Percentiles rank a stretch among this genome's conserved stretches.
phyloP scores from a whole-genome alignment of 2,329 filamentous ascomycete species.

The Verticillium nubilum region DNA sequence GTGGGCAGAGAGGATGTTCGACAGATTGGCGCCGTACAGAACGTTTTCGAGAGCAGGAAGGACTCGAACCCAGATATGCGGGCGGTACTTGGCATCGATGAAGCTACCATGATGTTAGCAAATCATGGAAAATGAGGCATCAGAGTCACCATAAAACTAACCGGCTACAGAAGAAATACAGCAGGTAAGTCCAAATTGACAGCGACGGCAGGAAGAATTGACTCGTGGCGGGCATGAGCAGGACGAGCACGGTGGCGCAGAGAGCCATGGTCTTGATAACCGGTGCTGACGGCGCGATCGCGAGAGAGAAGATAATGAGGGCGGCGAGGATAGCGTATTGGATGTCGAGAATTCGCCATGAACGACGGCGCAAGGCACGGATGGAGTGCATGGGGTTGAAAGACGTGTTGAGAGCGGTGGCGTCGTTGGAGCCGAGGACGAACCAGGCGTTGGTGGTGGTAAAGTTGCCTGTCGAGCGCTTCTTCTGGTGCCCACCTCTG shows the following conservation, averaged over 20 bases:
- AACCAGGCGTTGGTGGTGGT: slow-evolving; percentile 3
- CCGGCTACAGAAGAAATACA: slow-evolving; percentile 92
- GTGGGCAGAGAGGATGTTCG: slow-evolving; percentile 90
- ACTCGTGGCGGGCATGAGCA: slow-evolving; percentile 77
- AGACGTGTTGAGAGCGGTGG: slow-evolving; percentile 74
- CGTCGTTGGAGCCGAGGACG: slow-evolving; percentile 43
- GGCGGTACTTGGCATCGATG: slow-evolving; percentile 81
- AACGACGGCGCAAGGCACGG: slow-evolving; percentile 67
- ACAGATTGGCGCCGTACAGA: slow-evolving; percentile 90
- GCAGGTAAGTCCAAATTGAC: slow-evolving; percentile 77
- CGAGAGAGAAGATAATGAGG: slow-evolving; percentile 76
- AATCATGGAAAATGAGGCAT: slow-evolving; percentile 10
- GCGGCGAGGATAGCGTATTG: slow-evolving; percentile 75
- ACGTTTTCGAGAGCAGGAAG: slow-evolving; percentile 94
- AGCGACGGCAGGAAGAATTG: slow-evolving; percentile 90
- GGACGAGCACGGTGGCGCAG: slow-evolving; percentile 59
- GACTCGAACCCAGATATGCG: slow-evolving; percentile 92
- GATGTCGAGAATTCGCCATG: slow-evolving; percentile 76
- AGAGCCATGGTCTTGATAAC: slow-evolving; percentile 71
- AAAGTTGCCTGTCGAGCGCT: slow-evolving; percentile 21
- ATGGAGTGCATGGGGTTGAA: slow-evolving; percentile 77
- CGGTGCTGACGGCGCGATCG: slow-evolving; percentile 75
- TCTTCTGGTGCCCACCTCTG: slow-evolving; percentile 30
- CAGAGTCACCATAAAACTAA: slow-evolving; percentile 43
- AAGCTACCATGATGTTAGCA: slow-evolving; percentile 52